A percentile compares a stretch with the other conserved stretches of the same genome.
phyloP scores from a whole-genome alignment of 208 protist species.

The Borovskyia barvae region DNA sequence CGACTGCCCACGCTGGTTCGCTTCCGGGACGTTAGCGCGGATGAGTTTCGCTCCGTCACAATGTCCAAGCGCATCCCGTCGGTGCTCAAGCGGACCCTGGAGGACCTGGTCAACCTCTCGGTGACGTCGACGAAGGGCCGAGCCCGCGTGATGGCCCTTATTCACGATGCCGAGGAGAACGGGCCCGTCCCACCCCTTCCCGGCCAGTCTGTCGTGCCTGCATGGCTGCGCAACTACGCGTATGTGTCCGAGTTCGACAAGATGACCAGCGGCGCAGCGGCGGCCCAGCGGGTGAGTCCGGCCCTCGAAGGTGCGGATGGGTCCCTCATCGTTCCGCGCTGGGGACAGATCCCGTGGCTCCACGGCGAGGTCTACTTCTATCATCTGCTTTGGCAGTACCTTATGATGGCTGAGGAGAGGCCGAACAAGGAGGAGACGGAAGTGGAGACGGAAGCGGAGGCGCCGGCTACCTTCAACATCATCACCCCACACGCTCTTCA shows the following conservation, averaged over 20 bases:
- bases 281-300: conserved; percentile 18
- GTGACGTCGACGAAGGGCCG: conserved; percentile 15
- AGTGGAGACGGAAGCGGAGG: background rate
- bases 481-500: conserved; percentile 52
- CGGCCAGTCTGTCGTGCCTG: conserved; percentile 47
- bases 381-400: conserved; percentile 78
- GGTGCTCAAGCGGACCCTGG: conserved; percentile 53
- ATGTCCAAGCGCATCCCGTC: conserved; percentile 52
- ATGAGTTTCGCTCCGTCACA: conserved; percentile 78
- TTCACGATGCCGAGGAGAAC: conserved; percentile 37
- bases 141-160: conserved; percentile 31
- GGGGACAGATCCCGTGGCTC: conserved; percentile 88
- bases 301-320: background rate
- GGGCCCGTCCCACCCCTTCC: conserved; percentile 60
- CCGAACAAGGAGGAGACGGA: background rate
- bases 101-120: conserved; percentile 30
- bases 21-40: conserved; percentile 55
- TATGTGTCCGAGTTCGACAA: conserved; percentile 40
- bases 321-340: conserved; percentile 43
- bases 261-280: background rate
- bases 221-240: conserved; percentile 81
- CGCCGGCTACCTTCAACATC: conserved; percentile 32
- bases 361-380: conserved; percentile 91
- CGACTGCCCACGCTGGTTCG: conserved; percentile 79
- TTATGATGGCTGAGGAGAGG: conserved; percentile 36